Percentiles rank a stretch among this genome's conserved stretches.
Evolutionary conservation across 257 asterid species (phyloP).

Genomic region (Solanum pennellii): DNA sequence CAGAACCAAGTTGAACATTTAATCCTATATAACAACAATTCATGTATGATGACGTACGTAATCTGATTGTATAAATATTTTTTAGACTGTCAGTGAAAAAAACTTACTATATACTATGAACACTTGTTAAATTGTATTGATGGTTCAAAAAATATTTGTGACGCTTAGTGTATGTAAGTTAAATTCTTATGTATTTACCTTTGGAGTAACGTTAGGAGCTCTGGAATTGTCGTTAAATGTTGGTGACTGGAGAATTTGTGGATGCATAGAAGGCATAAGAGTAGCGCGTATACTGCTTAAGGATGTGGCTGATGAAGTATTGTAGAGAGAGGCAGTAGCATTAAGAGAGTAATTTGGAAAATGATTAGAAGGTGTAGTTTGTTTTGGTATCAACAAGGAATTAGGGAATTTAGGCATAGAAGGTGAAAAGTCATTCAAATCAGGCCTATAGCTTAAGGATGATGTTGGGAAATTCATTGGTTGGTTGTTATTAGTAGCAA

Average conservation of each 20-base stretch:
- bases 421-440: slow-evolving; percentile 13
- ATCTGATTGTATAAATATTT: neutral
- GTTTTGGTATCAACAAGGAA: slow-evolving; percentile 6
- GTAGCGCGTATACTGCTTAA: neutral
- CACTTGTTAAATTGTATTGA: neutral
- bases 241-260: neutral
- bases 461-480: slow-evolving; percentile 8
- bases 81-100: neutral
- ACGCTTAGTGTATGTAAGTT: neutral
- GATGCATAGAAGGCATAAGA: slow-evolving; percentile 7
- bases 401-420: slow-evolving; percentile 5
- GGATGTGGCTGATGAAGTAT: neutral
- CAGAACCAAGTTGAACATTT: too few relatives aligned
- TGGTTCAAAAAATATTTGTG: neutral
- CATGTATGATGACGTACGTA: neutral
- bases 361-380: neutral
- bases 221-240: neutral
- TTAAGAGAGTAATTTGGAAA: slow-evolving; percentile 1
- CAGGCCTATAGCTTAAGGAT: neutral
- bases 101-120: neutral
- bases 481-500: slow-evolving; percentile 1
- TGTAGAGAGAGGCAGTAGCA: slow-evolving; percentile 6
- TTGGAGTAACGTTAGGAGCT: neutral
- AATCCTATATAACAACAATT: too few relatives aligned
- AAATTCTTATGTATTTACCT: neutral